Evolutionary conservation across 2,329 filamentous ascomycete genomes (phyloP), one percentile per base, ranked within the genome.

Genomic region (Rutstroemia sp.): DNA sequence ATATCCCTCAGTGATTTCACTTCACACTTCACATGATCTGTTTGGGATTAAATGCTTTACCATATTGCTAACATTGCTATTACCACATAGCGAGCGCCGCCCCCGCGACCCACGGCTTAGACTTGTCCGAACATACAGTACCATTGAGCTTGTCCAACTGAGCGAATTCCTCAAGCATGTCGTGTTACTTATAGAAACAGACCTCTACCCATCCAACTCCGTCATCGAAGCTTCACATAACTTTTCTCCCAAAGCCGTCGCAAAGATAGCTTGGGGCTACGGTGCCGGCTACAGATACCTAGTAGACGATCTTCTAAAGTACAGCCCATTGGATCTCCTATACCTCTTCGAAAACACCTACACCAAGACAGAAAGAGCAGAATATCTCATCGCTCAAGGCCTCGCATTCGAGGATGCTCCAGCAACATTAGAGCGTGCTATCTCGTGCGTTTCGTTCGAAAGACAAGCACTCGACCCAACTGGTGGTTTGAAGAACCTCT

Each of bases 231-330:
- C 66, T n/a, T 62, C 63, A 2, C 64, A 67, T 50, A 44, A 55
- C 25, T 61, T 67, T 5, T 60, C 66, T 19, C 54, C 61, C 8
- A 47, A 57, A 19, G 57, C 60, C 4, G 55, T 67, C 1, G 60
- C 58, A n/a, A 65, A 65, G 16, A 60, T 68, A 5, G 66, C 62
- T n/a, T 69, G 67, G 67, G 67, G 67, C 27, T 57, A 66, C 37
- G 66, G 63, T 23, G 58, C 54, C n/a, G 57, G 61, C 14, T 64
- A 68, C 49, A 58, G 60, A 21, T 49, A 54, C 2, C 58, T 68
- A 0, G 58, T 68, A 6, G 50, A 59, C 3, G 62, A 63, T 50
- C 62, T 69, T 27, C 62, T 67, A 53, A 67, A 67, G 52, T 58
- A 66, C 12, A 59, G 56, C 16, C 67, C 67, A 3, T 58, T 56